Base-by-base conservation (phyloP, 148 eudicot genomes). In the Camellia sinensis region DNA sequence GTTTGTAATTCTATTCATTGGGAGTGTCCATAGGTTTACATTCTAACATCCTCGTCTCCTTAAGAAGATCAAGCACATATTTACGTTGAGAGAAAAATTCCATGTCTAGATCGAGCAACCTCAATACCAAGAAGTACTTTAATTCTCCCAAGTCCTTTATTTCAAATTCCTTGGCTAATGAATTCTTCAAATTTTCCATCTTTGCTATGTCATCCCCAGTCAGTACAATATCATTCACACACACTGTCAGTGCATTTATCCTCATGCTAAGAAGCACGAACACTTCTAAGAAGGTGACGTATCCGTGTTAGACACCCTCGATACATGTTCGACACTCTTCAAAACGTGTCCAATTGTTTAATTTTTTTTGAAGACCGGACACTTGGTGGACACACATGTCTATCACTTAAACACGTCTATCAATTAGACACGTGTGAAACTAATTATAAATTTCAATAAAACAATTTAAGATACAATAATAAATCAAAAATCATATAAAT, bases 61-160 rank as follows among this genome's bases (percentile, higher is more conserved):
- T 62, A 3, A 56, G 7, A 3, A 53, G 52, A 54, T 50, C 65
- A 4, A 52, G 63, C 1, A 65, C 61, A 46, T 78, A 41, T 6
- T 74, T 43, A 3, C 3, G 45, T 56, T 6, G 22, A 11, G 29
- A 74, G 14, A 54, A 40, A 48, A 29, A 29, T 29, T 29, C 37
- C 22, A 46, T 15, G n/a, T 64, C 7, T n/a, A 3, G 6, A 45
- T 54, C 6, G 9, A 7, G 52, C 74, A 22, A 79, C 68, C 21
- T 79, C 76, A 67, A 79, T 71, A 68, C 69, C 29, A 69, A 37
- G 59, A 69, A 79, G 48, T 79, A 70, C 52, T 22, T 40, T 6
- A 71, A 5, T 29, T n/a, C 54, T 19, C 15, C 76, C 56, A 69
- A 13, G 52, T 79, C 81, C 43, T 79, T 69, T 7, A 79, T 5